A percentile compares a stretch with the other conserved stretches of the same genome.
These are phyloP conservation scores for Microcera coccophila DNA, from an alignment of 2,329 filamentous ascomycete genomes.

Conservation along the genomic window DNA sequence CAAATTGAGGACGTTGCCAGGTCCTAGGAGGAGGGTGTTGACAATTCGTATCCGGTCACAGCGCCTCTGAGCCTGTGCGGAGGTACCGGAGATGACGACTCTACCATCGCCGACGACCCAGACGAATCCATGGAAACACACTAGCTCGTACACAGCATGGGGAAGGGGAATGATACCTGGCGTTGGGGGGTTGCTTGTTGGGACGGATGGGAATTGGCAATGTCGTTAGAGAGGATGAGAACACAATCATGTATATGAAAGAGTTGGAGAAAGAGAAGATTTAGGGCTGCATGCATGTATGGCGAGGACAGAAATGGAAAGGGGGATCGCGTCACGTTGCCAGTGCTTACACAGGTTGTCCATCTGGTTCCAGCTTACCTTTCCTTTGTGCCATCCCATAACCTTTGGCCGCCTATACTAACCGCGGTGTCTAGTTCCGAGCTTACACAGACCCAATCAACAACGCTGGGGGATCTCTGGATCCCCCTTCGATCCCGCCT, in stretches of 20 bases:
- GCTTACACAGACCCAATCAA: conserved; percentile 55
- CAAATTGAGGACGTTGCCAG: conserved; percentile 20
- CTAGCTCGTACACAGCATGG: conserved; percentile 25
- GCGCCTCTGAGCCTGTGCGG: background rate
- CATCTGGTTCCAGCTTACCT: conserved; percentile 18
- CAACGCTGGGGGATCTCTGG: conserved; percentile 44
- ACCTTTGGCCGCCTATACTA: conserved; percentile 17
- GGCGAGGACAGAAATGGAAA: conserved; percentile 27
- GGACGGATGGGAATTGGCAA: conserved; percentile 14
- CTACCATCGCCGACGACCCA: conserved; percentile 17
- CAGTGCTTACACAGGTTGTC: conserved; percentile 26
- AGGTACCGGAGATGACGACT: conserved; percentile 1
- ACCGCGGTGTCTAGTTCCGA: conserved; percentile 47
- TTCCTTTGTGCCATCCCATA: conserved; percentile 21
- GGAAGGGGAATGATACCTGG: conserved; percentile 25
- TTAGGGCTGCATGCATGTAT: conserved; percentile 19
- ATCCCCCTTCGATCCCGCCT: conserved; percentile 56
- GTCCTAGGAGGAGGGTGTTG: conserved; percentile 15
- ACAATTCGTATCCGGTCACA: no score
- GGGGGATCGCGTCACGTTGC: conserved; percentile 26
- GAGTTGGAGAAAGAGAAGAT: conserved; percentile 19
- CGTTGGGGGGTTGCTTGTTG: conserved; percentile 18
- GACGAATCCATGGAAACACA: conserved; percentile 29
- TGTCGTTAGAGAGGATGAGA: conserved; percentile 11
- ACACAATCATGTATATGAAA: conserved; percentile 19